Conservation (phyloP, 1,284 basidiomycete species). For the Hypsizygus ulmarius region DNA sequence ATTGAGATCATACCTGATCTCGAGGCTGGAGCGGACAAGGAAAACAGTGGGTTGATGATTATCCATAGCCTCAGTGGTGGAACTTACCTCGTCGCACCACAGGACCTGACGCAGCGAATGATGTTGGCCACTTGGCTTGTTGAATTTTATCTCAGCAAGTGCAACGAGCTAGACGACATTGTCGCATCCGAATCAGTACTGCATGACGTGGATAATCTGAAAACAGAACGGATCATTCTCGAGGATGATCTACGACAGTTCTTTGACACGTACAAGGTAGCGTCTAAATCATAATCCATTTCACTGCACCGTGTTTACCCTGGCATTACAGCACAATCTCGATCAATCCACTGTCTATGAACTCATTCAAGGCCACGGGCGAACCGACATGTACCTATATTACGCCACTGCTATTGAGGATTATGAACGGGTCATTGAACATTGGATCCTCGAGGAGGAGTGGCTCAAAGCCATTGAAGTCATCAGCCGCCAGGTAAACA, state of each 20-base stretch:
- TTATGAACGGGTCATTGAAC: slow-evolving; percentile 82
- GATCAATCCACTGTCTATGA: slow-evolving; percentile 88
- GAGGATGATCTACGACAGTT: slow-evolving; percentile 94
- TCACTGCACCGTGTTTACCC: slow-evolving; percentile 4
- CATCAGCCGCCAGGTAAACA: slow-evolving; percentile 77
- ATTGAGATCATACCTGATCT: slow-evolving; percentile 86
- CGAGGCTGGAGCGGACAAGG: slow-evolving; percentile 78
- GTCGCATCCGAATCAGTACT: slow-evolving; percentile 81
- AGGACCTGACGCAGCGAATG: slow-evolving; percentile 94
- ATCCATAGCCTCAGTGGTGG: neutral
- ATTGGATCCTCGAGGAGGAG: slow-evolving; percentile 89
- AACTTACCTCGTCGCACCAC: slow-evolving; percentile 1
- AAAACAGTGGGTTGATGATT: slow-evolving; percentile 60
- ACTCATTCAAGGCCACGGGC: slow-evolving; percentile 89
- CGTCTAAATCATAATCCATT: neutral
- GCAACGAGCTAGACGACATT: slow-evolving; percentile 93
- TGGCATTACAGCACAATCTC: slow-evolving; percentile 62
- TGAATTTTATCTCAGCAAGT: slow-evolving; percentile 96
- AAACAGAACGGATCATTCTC: slow-evolving; percentile 77
- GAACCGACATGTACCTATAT: slow-evolving; percentile 89
- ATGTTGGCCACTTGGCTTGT: slow-evolving; percentile 99
- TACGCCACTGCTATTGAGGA: slow-evolving; percentile 87
- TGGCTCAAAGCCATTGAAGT: slow-evolving; percentile 91
- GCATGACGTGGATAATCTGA: slow-evolving; percentile 84
- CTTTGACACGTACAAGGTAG: slow-evolving; percentile 87